Evolutionary conservation across 345 rosid species (phyloP).

Genomic region (Kernera saxatilis): DNA sequence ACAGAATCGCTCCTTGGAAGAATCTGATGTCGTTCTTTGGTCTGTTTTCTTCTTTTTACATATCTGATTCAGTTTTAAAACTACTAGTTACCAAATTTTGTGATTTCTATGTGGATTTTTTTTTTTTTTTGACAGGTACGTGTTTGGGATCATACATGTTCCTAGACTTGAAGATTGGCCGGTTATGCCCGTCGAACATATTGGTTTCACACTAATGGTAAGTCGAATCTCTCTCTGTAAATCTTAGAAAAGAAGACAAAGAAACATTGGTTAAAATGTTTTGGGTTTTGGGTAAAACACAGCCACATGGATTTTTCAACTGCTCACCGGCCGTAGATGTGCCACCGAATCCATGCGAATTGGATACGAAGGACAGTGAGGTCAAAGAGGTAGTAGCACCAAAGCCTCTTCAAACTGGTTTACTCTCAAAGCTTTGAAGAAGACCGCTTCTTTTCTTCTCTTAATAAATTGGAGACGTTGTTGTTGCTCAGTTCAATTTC

Average conservation of each 20-base stretch:
- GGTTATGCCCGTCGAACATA: conserved; percentile 81
- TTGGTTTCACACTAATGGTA: conserved; percentile 89
- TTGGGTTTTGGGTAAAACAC: conserved; percentile 12
- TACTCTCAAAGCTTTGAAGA: conserved; percentile 70
- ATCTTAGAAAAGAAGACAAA: background rate
- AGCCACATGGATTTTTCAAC: conserved; percentile 98
- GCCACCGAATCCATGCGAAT: conserved; percentile 72
- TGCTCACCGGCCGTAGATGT: conserved; percentile 95
- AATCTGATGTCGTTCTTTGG: conserved; percentile 82
- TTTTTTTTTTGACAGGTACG: conserved; percentile 48
- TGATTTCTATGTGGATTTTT: background rate
- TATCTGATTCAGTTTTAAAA: background rate
- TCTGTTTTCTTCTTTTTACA: conserved; percentile 26
- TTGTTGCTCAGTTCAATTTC: background rate
- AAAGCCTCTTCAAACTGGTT: conserved; percentile 44
- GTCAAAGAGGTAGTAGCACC: conserved; percentile 44
- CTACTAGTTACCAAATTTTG: background rate
- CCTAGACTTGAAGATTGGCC: conserved; percentile 97
- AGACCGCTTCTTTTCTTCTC: background rate
- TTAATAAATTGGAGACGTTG: background rate
- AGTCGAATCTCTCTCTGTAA: background rate
- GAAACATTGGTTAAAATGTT: background rate
- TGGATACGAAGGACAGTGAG: conserved; percentile 57
- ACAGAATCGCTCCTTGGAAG: conserved; percentile 77
- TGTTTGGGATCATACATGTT: conserved; percentile 83